Base-by-base conservation (phyloP, 2,329 filamentous ascomycete genomes). In the Peltaster fructicola region DNA sequence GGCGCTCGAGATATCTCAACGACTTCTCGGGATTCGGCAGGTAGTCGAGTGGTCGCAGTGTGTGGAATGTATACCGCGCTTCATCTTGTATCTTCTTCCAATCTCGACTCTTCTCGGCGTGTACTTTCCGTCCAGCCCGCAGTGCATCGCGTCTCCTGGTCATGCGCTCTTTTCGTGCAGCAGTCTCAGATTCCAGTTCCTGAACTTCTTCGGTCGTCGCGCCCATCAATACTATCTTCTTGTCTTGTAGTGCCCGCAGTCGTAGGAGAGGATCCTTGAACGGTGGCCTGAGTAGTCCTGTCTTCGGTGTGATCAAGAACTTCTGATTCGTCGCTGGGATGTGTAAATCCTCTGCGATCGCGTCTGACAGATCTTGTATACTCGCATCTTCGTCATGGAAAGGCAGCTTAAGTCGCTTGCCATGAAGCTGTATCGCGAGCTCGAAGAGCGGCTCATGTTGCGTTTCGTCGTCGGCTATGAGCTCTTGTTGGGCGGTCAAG, bases 41-140 rank as follows among this genome's bases (percentile, higher is more conserved):
- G 40, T 85, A 72, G 0, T 67, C 56, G 0, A 98, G 63, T 0
- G 84, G 78, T 1, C 71, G 65, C 1, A 95, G 59, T 1, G 68
- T 67, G 34, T 73, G 64, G 53, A 98, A 98, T 0, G 78, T 91
- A 54, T 91, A 92, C 31, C 59, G 61, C 11, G 60, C 56, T 30
- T 73, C 65, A n/a, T 69, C 68, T 43, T 59, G 53, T 2, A 53
- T 45, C 19, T 54, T 57, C 37, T 57, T 57, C 48, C 53, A 45
- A 44, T 56, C 59, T 32, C 48, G 24, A 48, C 52, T 40, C 40
- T 37, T 39, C 30, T 30, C 32, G 2, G 40, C 37, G 22, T 45
- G 40, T 17, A 45, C 38, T 27, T 43, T 43, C 30, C 53, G 55
- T 26, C 45, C 53, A 3, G 52, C 42, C 14, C 46, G 41, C 6